Percentiles rank a stretch among this genome's conserved stretches.
phyloP scores from a whole-genome alignment of 225 moss, liverwort and hornwort genomes.

The Antitrichia curtipendula region DNA sequence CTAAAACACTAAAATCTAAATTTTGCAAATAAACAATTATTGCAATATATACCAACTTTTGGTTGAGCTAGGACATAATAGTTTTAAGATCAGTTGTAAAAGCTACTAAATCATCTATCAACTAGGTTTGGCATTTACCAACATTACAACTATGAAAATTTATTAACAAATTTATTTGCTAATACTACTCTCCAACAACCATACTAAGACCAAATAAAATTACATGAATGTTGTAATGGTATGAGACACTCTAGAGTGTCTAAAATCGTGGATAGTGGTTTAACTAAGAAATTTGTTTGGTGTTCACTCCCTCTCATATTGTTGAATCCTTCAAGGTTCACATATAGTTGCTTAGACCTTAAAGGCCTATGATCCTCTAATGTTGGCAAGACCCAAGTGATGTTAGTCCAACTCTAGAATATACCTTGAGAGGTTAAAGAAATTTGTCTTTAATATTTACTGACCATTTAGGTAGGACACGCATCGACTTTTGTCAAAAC shows the following conservation, averaged over 20 bases:
- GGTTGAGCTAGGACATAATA: neutral
- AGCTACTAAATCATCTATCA: neutral
- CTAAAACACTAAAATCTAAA: neutral
- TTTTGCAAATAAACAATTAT: neutral
- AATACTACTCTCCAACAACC: neutral
- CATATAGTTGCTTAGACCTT: neutral
- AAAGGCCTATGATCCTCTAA: neutral
- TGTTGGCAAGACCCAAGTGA: neutral
- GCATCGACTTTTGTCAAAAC: neutral
- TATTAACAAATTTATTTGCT: neutral
- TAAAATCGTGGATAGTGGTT: neutral
- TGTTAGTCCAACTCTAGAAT: fast-evolving
- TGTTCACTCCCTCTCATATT: neutral
- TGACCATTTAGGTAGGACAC: neutral
- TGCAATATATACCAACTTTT: neutral
- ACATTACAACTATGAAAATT: neutral
- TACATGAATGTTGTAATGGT: neutral
- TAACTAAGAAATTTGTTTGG: neutral
- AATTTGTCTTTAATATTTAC: neutral
- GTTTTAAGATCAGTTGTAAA: neutral
- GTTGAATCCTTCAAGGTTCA: neutral
- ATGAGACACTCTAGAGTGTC: neutral
- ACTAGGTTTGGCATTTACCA: neutral
- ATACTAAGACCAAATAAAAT: neutral
- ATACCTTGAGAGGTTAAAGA: neutral